Conservation (phyloP, 495 filamentous ascomycete species). For the Aspergillus steynii region DNA sequence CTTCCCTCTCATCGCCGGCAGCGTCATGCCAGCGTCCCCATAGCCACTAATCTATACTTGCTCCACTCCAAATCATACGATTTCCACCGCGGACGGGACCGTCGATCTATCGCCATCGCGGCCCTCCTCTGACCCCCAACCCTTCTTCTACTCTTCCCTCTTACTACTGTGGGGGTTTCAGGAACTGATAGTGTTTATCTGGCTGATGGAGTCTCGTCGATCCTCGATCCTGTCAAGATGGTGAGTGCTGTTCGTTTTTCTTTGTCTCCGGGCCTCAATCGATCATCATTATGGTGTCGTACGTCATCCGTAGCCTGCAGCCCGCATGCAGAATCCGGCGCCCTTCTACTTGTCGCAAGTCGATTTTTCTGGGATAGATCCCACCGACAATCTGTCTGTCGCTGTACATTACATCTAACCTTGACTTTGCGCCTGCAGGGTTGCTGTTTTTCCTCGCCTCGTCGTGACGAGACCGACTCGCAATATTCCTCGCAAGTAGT, state of each 20-base stretch:
- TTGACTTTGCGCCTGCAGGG: conserved; percentile 25
- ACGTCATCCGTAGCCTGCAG: background rate
- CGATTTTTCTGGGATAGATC: background rate
- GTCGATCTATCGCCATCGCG: background rate
- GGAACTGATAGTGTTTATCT: background rate
- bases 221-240: conserved; percentile 33
- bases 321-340: background rate
- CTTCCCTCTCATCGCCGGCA: background rate
- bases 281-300: conserved; percentile 2
- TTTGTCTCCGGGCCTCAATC: conserved; percentile 3
- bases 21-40: background rate
- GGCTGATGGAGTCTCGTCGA: conserved; percentile 42
- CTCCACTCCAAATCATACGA: background rate
- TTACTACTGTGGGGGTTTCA: background rate
- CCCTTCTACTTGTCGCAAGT: conserved; percentile 1
- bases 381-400: background rate
- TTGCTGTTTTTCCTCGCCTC: conserved; percentile 42
- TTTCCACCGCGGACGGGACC: background rate
- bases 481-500: conserved; percentile 17
- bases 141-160: background rate
- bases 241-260: conserved; percentile 20
- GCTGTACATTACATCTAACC: background rate
- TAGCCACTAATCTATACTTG: background rate
- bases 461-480: conserved; percentile 30
- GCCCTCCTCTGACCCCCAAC: background rate